Base-by-base conservation (phyloP, 129 eudicot species). In the Flaveria ramosissima region DNA sequence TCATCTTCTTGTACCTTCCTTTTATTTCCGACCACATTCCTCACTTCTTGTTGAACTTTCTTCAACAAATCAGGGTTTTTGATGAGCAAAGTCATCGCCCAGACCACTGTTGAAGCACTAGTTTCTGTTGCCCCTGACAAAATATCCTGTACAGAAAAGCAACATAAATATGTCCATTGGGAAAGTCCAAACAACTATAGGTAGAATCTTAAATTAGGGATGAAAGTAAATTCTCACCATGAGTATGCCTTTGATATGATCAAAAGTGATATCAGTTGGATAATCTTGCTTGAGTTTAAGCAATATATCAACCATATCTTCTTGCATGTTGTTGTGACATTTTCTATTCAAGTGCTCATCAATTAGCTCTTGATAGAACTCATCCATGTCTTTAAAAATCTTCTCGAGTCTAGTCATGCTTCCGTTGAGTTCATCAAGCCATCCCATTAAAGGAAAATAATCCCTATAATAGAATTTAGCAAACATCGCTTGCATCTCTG, bases 401-500 rank as follows among this genome's bases (percentile, higher is more conserved):
- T 72, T 75, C 4, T 85, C 78, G 0, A 82, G 71, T 20, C 82
- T 64, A 47, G 68, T 45, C 30, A 45, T 63, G 63, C 61, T 63
- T 71, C 89, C 86, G n/a, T 74, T 82, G 20, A 82, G 68, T 42
- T 57, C 71, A 75, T 85, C 89, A 32, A 85, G 69, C 89, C 86
- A 82, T 2, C 85, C 81, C 83, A 64, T 75, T 9, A 84, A 21
- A 55, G 87, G 87, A 71, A 84, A 75, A 61, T 75, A 41, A 53
- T 84, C 87, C 23, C 75, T 74, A 30, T 79, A 75, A 65, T 70
- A 84, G 6, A 84, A 75, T 6, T 32, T 51, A 10, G 14, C 79
- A 42, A 76, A 19, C 65, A 48, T 41, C 17, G 32, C 76, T 57
- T 84, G 87, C 12, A 47, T 27, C 16, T 80, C 68, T 17, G 32